Evolutionary conservation across 2,329 filamentous ascomycete genomes (phyloP).

Genomic region (Lachnellula cervina): DNA sequence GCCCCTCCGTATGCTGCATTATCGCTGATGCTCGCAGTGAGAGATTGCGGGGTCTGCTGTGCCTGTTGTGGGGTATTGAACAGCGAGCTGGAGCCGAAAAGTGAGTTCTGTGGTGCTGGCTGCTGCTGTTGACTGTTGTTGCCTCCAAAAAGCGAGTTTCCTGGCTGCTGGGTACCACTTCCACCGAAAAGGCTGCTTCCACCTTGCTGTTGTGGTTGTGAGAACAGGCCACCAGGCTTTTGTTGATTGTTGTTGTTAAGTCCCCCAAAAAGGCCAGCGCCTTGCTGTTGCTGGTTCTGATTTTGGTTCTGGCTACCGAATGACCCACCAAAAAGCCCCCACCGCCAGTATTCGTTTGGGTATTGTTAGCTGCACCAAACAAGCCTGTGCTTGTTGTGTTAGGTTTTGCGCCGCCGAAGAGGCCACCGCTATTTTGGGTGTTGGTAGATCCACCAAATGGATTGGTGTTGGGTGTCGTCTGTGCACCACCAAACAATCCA

Average conservation of each 20-base stretch:
- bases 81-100: constrained; percentile 59
- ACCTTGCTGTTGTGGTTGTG: constrained; percentile 36
- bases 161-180: constrained; percentile 21
- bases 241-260: constrained; percentile 47
- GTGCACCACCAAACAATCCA: constrained; percentile 37
- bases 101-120: constrained; percentile 47
- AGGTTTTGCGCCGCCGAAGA: constrained; percentile 38
- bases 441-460: constrained; percentile 35
- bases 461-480: constrained; percentile 32
- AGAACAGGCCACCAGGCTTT: constrained; percentile 50
- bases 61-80: constrained; percentile 54
- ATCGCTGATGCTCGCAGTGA: constrained; percentile 77
- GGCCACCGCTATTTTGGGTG: constrained; percentile 34
- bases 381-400: constrained; percentile 33
- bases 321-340: constrained; percentile 40
- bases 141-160: constrained; percentile 30
- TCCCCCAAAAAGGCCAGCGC: constrained; percentile 46
- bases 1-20: constrained; percentile 86
- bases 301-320: constrained; percentile 35
- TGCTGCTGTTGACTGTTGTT: constrained; percentile 33
- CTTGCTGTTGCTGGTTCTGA: constrained; percentile 35
- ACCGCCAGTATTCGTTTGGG: constrained; percentile 33
- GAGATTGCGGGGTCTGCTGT: constrained; percentile 50
- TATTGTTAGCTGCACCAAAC: constrained; percentile 36
- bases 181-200: constrained; percentile 52